Evolutionary conservation across 2,329 filamentous ascomycete species (phyloP).

Genomic region (Lecanicillium sp.): DNA sequence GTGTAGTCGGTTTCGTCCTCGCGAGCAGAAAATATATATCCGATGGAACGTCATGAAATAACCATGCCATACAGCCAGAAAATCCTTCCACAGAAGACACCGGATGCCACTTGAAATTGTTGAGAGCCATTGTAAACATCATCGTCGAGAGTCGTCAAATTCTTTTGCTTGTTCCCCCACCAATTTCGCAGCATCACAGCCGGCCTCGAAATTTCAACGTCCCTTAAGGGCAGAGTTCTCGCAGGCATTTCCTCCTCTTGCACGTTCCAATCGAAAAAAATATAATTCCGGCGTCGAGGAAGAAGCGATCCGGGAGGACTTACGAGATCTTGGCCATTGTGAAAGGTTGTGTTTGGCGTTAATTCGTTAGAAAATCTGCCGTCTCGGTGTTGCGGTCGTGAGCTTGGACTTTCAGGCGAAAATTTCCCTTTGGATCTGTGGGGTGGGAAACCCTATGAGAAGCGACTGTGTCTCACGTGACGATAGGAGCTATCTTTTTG

Average conservation of each 20-base stretch:
- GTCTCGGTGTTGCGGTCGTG: conserved; percentile 27
- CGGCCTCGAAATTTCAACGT: no score
- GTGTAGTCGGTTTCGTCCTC: no score
- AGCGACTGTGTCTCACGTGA: conserved; percentile 6
- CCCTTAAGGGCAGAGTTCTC: no score
- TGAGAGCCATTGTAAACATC: no score
- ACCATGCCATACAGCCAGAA: no score
- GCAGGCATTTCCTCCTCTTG: conserved; percentile 10
- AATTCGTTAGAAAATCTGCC: conserved; percentile 27
- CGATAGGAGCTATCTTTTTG: conserved; percentile 1
- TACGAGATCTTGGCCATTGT: conserved; percentile 59
- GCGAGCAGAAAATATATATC: neutral
- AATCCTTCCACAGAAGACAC: no score
- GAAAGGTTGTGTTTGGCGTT: conserved; percentile 37
- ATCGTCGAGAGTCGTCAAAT: neutral
- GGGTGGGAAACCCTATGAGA: conserved; percentile 31
- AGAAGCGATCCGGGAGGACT: conserved; percentile 25
- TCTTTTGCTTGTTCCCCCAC: neutral
- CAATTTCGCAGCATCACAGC: neutral
- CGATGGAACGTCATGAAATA: no score
- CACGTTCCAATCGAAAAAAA: conserved; percentile 10
- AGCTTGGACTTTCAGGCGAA: conserved; percentile 24
- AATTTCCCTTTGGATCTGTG: conserved; percentile 27
- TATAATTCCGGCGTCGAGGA: conserved; percentile 10
- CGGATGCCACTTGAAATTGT: no score